Percentiles rank a stretch among this genome's conserved stretches.
Conservation (phyloP, 805 yeast genomes). For the Kodamaea sagamina region DNA sequence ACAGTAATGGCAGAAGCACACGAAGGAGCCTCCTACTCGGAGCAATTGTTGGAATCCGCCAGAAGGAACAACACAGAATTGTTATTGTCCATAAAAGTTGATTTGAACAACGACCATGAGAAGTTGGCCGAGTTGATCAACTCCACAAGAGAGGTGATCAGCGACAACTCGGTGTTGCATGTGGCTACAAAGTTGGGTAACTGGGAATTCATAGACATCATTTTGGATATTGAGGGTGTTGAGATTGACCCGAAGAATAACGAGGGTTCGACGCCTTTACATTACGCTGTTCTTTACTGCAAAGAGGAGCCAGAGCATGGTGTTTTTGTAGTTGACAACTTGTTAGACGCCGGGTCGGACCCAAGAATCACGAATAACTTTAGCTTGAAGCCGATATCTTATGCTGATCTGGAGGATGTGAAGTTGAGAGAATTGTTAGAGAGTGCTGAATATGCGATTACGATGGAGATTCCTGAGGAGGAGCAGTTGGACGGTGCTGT, state of each 20-base stretch:
- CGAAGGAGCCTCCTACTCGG: conserved; percentile 67
- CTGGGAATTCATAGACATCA: conserved; percentile 78
- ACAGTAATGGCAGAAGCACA: conserved; percentile 6
- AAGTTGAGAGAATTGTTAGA: conserved; percentile 65
- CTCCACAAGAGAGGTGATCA: conserved; percentile 61
- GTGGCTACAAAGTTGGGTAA: conserved; percentile 80
- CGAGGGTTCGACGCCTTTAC: conserved; percentile 88
- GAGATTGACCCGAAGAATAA: conserved; percentile 82
- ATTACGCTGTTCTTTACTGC: conserved; percentile 77
- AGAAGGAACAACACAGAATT: conserved; percentile 86
- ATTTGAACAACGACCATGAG: conserved; percentile 39
- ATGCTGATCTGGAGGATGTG: conserved; percentile 56
- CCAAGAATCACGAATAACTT: conserved; percentile 49
- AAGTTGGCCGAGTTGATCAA: conserved; percentile 58
- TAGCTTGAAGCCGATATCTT: conserved; percentile 75
- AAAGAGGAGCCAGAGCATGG: conserved; percentile 86
- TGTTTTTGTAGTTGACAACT: conserved; percentile 68
- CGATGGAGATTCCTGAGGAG: conserved; percentile 34
- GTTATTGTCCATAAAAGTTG: conserved; percentile 55
- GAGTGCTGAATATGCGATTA: conserved; percentile 78
- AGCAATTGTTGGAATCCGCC: conserved; percentile 83
- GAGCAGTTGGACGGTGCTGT: conserved; percentile 28
- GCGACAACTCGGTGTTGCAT: conserved; percentile 81
- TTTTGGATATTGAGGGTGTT: conserved; percentile 86
- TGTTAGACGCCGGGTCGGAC: conserved; percentile 91